A percentile compares a stretch with the other conserved stretches of the same genome.
Conservation (phyloP, 805 yeast species). For the Debaryomyces prosopidis region DNA sequence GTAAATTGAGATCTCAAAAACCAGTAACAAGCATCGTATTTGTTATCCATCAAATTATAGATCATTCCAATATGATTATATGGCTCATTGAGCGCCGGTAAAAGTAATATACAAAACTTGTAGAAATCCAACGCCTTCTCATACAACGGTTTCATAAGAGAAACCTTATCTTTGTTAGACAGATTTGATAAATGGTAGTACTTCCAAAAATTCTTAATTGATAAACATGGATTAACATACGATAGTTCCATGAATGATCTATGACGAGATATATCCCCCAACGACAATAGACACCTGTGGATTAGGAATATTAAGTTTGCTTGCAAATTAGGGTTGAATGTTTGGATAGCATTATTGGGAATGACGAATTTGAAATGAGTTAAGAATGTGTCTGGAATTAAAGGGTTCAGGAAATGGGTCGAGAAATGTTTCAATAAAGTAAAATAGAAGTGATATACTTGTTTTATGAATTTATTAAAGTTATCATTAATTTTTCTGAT, state of each 20-base stretch:
- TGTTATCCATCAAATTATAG: conserved; percentile 41
- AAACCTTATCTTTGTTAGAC: conserved; percentile 29
- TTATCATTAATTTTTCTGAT: conserved; percentile 54
- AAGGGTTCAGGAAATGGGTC: conserved; percentile 36
- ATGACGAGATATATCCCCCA: conserved; percentile 63
- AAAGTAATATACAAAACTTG: conserved; percentile 51
- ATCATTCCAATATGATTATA: conserved; percentile 59
- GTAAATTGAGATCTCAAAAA: conserved; percentile 58
- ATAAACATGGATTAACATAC: conserved; percentile 37
- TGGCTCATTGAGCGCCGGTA: conserved; percentile 71
- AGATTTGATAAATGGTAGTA: conserved; percentile 26
- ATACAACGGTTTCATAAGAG: conserved; percentile 30
- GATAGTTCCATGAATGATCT: conserved; percentile 49
- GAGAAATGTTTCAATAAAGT: conserved; percentile 41
- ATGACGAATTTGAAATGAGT: conserved; percentile 24
- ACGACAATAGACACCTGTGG: conserved; percentile 50
- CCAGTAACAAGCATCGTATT: conserved; percentile 50
- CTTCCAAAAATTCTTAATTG: conserved; percentile 28
- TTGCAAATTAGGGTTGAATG: conserved; percentile 18
- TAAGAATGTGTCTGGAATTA: conserved; percentile 31
- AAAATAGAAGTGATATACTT: conserved; percentile 49
- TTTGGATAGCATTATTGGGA: conserved; percentile 9
- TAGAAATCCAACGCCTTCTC: conserved; percentile 35
- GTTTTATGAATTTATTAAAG: conserved; percentile 50
- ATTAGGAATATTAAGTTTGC: conserved; percentile 42